These are phyloP conservation scores for Cryptococcus sp. DNA, from an alignment of 1,284 basidiomycete genomes.

Conservation along the genomic window DNA sequence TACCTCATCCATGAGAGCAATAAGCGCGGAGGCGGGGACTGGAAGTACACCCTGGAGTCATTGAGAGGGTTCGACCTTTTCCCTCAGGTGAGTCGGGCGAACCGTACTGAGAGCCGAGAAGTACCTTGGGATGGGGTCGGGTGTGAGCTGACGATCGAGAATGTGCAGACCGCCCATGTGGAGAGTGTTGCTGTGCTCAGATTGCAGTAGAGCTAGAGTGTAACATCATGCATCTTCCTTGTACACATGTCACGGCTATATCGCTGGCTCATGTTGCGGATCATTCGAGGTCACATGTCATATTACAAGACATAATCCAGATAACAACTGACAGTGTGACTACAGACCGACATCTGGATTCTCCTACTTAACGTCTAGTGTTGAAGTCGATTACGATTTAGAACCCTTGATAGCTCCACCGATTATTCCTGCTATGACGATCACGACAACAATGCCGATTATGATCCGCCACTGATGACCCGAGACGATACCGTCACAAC, in stretches of 20 bases:
- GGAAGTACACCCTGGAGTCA: conserved; percentile 65
- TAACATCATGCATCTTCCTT: not conserved
- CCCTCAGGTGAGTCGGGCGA: conserved; percentile 82
- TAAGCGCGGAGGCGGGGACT: conserved; percentile 24
- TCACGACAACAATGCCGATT: conserved; percentile 23
- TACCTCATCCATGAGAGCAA: conserved; percentile 23
- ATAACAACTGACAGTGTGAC: no score
- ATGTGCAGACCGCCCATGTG: conserved; percentile 41
- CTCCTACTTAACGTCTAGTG: not conserved
- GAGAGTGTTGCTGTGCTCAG: conserved; percentile 55
- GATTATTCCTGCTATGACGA: conserved; percentile 29
- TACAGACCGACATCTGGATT: no score
- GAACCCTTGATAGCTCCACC: conserved; percentile 29
- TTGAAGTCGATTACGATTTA: conserved; percentile 8
- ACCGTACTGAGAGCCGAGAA: not conserved
- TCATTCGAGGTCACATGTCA: no score
- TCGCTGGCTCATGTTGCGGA: not conserved
- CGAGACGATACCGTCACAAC: no score
- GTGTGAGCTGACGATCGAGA: conserved; percentile 5
- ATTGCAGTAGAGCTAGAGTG: conserved; percentile 27
- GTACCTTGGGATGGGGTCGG: not conserved
- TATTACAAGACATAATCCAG: no score
- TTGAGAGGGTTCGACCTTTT: conserved; percentile 87
- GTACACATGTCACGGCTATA: not conserved
- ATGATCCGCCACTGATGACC: conserved; percentile 33